Conservation (phyloP, 106 monocot genomes). For the Dendrobium catenatum region DNA sequence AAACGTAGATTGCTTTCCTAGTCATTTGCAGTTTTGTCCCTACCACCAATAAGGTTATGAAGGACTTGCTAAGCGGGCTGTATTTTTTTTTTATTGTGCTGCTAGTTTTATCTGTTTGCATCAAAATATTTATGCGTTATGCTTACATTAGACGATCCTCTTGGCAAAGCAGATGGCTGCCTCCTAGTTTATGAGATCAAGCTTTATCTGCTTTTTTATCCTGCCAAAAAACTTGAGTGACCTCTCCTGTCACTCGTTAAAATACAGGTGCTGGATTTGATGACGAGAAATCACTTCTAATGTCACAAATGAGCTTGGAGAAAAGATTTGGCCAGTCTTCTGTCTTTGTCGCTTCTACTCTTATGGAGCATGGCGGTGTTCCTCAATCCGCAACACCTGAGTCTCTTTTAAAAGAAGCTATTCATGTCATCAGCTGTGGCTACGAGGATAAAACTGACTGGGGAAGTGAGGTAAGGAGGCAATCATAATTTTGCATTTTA, state of each 20-base stretch:
- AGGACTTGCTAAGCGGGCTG: neutral
- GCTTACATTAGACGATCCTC: neutral
- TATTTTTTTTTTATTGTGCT: neutral
- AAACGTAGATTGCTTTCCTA: no score
- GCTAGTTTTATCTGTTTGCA: neutral
- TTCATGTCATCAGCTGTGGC: conserved; percentile 38
- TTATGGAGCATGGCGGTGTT: conserved; percentile 53
- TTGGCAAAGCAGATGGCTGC: neutral
- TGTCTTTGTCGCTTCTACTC: conserved; percentile 25
- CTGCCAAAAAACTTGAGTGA: neutral
- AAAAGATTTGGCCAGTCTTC: conserved; percentile 30
- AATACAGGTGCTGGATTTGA: conserved; percentile 29
- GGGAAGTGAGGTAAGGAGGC: conserved; percentile 59
- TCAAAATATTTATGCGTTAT: neutral
- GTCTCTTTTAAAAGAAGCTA: conserved; percentile 36
- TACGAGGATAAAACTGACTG: conserved; percentile 60
- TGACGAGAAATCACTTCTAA: conserved; percentile 29
- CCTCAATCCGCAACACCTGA: conserved; percentile 85
- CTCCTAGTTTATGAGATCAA: neutral
- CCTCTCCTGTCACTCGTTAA: neutral
- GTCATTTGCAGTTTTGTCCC: neutral
- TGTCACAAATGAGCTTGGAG: conserved; percentile 34
- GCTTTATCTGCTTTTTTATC: neutral
- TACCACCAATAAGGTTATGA: neutral
- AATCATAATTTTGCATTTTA: neutral